These are phyloP conservation scores for Neurospora intermedia DNA, from an alignment of 495 filamentous ascomycete species.

Conservation along the genomic window DNA sequence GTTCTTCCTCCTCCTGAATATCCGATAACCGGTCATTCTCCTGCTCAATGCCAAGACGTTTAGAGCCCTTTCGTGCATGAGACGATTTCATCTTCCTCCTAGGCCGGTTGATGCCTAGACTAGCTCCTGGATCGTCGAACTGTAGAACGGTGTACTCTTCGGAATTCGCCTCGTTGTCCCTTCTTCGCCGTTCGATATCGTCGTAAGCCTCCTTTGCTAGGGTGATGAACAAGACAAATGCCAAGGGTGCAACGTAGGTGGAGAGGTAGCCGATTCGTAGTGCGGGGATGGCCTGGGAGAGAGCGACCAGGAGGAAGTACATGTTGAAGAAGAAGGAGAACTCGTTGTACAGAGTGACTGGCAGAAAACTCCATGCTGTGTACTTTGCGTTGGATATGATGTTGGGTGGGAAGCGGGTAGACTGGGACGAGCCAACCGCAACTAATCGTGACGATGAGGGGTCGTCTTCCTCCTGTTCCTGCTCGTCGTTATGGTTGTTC, in stretches of 20 bases:
- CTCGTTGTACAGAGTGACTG: constrained; percentile 90
- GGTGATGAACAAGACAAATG: constrained; percentile 83
- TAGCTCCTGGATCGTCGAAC: constrained; percentile 42
- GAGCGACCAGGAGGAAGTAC: constrained; percentile 90
- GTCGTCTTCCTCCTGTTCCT: constrained; percentile 39
- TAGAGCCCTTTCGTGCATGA: constrained; percentile 20
- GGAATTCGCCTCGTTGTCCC: constrained; percentile 90
- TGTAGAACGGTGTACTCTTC: constrained; percentile 76
- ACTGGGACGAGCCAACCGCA: constrained; percentile 38
- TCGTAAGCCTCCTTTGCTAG: constrained; percentile 94
- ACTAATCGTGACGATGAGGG: constrained; percentile 41
- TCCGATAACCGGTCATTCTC: constrained; percentile 34
- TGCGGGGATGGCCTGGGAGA: constrained; percentile 83
- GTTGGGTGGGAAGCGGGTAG: constrained; percentile 64
- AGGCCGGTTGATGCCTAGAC: constrained; percentile 16
- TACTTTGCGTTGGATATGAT: constrained; percentile 96
- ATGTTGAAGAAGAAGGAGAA: constrained; percentile 99
- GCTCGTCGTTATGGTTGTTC: constrained; percentile 24
- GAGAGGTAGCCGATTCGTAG: constrained; percentile 88
- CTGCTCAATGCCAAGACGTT: constrained; percentile 21
- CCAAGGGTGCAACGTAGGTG: constrained; percentile 87
- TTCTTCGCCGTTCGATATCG: constrained; percentile 72
- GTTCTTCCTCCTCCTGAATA: constrained; percentile 44
- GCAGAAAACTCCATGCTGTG: constrained; percentile 90
- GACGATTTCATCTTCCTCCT: constrained; percentile 28